These are phyloP conservation scores for Thamnidium elegans DNA, from an alignment of 192 early-diverging fungal species.

Conservation along the genomic window DNA sequence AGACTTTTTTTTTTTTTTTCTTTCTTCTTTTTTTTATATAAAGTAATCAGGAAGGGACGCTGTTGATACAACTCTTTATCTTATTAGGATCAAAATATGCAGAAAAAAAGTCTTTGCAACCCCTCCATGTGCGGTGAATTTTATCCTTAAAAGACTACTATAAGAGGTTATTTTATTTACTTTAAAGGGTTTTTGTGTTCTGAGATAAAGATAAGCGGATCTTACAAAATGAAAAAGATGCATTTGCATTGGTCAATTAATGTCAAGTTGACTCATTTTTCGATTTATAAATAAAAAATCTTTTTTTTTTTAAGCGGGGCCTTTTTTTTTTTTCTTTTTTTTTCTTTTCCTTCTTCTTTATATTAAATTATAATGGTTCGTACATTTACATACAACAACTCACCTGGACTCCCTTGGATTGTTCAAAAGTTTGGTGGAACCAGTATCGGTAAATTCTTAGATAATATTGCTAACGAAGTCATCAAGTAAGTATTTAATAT, in stretches of 20 bases:
- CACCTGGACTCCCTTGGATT: slow-evolving; percentile 52
- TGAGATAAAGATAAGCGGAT: neutral
- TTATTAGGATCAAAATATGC: no score
- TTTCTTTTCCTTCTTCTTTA: slow-evolving; percentile 15
- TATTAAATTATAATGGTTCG: slow-evolving; percentile 15
- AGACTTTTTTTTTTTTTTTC: no score
- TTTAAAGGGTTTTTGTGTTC: no score
- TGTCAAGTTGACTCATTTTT: slow-evolving; percentile 5
- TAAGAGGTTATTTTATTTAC: no score
- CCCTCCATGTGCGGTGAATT: no score
- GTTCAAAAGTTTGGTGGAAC: slow-evolving; percentile 98
- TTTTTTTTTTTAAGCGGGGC: neutral
- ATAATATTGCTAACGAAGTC: slow-evolving; percentile 71
- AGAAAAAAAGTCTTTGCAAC: no score
- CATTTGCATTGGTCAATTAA: neutral
- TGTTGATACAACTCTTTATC: no score
- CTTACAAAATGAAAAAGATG: neutral
- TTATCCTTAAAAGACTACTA: no score
- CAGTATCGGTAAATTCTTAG: slow-evolving; percentile 83
- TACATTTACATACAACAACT: slow-evolving; percentile 17
- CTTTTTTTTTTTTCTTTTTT: slow-evolving; percentile 16
- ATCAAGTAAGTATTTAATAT: slow-evolving; percentile 62
- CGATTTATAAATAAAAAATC: neutral
- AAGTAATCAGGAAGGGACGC: no score
- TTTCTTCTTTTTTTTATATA: no score